Conservation (phyloP, 148 eudicot genomes). For the Chenopodium berlandieri region DNA sequence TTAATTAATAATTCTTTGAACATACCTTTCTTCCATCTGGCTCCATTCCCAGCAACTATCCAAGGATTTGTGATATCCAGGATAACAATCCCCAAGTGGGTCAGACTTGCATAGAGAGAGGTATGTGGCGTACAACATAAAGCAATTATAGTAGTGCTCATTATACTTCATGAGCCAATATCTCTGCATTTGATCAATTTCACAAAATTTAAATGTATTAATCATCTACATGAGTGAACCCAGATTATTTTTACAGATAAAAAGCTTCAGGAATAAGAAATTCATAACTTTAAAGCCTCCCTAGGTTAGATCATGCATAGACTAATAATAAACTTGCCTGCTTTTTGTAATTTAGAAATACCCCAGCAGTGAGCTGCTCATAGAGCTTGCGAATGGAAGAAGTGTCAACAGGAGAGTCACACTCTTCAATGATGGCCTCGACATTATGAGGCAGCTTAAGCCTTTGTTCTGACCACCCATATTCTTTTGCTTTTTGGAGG, state of each 20-base stretch:
- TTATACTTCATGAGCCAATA: slow-evolving; percentile 15
- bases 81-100: neutral
- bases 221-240: neutral
- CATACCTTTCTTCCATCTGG: slow-evolving; percentile 15
- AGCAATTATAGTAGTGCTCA: slow-evolving; percentile 17
- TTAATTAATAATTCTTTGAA: no score
- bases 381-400: slow-evolving; percentile 15
- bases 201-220: neutral
- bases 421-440: slow-evolving; percentile 13
- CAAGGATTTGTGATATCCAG: no score
- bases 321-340: slow-evolving; percentile 7
- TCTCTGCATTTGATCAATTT: slow-evolving; percentile 8
- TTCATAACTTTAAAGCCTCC: no score
- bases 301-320: neutral
- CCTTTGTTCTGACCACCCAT: slow-evolving; percentile 20
- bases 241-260: neutral
- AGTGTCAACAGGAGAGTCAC: slow-evolving; percentile 13
- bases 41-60: neutral
- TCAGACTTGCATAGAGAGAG: neutral
- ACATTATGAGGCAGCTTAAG: slow-evolving; percentile 17
- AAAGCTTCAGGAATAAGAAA: no score
- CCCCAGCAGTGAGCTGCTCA: slow-evolving; percentile 17
- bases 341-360: neutral
- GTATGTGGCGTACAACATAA: slow-evolving; percentile 22
- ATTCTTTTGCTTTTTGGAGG: neutral